Conservation (phyloP, 768 basidiomycete genomes). For the Lentinula aciculospora region DNA sequence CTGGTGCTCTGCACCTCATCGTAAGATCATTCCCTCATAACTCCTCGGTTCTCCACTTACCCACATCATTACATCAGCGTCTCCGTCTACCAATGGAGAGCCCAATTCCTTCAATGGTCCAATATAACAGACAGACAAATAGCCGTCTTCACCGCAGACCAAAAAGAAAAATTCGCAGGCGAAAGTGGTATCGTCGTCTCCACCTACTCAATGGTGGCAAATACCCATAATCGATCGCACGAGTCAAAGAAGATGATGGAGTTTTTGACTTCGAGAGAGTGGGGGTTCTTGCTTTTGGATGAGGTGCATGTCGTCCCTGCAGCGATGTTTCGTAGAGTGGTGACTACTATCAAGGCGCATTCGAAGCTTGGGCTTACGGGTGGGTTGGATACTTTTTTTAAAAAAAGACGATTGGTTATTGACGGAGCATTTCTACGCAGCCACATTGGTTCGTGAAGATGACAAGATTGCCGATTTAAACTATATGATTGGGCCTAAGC, state of each 20-base stretch:
- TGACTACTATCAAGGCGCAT: slow-evolving; percentile 98
- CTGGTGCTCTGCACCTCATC: slow-evolving; percentile 96
- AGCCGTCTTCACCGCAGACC: slow-evolving; percentile 95
- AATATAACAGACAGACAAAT: slow-evolving; percentile 97
- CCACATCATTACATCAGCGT: slow-evolving; percentile 38
- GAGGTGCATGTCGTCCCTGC: slow-evolving; percentile 99
- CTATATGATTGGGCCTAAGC: slow-evolving; percentile 98
- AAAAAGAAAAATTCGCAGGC: slow-evolving; percentile 98
- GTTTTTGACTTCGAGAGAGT: slow-evolving; percentile 94
- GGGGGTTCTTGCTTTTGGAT: slow-evolving; percentile 97
- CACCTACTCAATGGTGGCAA: slow-evolving; percentile 99
- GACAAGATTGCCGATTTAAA: slow-evolving; percentile 98
- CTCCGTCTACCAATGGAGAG: slow-evolving; percentile 98
- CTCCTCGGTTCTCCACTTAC: neutral
- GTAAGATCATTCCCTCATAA: slow-evolving; percentile 53
- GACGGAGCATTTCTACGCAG: slow-evolving; percentile 31
- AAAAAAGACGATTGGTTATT: neutral
- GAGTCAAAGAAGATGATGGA: slow-evolving; percentile 99
- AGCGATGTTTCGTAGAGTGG: slow-evolving; percentile 96
- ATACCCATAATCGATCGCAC: slow-evolving; percentile 97
- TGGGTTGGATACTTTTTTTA: slow-evolving; percentile 19
- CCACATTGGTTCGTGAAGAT: slow-evolving; percentile 97
- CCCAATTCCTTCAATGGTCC: slow-evolving; percentile 98
- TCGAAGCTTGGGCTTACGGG: slow-evolving; percentile 97
- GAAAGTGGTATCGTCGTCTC: slow-evolving; percentile 98